Percentiles rank a stretch among this genome's conserved stretches.
phyloP scores from a whole-genome alignment of 2,329 filamentous ascomycete genomes.

The Periglandula ipomoeae region DNA sequence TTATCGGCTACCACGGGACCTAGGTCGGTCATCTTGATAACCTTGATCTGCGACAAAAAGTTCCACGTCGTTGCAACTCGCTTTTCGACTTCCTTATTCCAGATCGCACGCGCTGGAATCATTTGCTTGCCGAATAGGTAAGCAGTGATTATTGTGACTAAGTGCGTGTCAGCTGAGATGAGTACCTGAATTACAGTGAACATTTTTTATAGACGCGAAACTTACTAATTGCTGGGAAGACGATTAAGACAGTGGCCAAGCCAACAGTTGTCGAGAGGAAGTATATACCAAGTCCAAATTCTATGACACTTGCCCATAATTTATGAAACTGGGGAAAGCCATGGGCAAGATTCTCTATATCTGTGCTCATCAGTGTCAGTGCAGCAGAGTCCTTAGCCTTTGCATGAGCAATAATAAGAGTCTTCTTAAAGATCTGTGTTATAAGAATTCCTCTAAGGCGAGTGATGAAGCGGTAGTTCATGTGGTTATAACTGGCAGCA shows the following conservation, averaged over 20 bases:
- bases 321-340: constrained; percentile 20
- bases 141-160: constrained; percentile 31
- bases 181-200: no score
- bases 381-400: constrained; percentile 24
- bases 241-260: constrained; percentile 15
- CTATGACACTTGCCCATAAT: constrained; percentile 23
- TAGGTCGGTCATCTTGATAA: constrained; percentile 27
- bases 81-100: background rate
- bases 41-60: constrained; percentile 18
- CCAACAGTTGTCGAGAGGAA: constrained; percentile 7
- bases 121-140: constrained; percentile 27
- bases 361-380: constrained; percentile 35
- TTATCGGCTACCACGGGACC: constrained; percentile 5
- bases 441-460: constrained; percentile 23
- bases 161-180: constrained; percentile 8
- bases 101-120: background rate
- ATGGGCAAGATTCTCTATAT: constrained; percentile 26
- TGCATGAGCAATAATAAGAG: constrained; percentile 20
- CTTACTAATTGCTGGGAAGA: constrained; percentile 59
- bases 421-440: constrained; percentile 40
- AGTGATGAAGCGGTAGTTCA: constrained; percentile 21
- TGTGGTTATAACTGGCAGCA: constrained; percentile 19
- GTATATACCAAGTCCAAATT: constrained; percentile 10
- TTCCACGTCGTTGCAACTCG: background rate
- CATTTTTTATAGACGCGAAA: no score